phyloP scores from a whole-genome alignment of 176 grass and related monocot genomes.

The Rhynchospora pubera region DNA sequence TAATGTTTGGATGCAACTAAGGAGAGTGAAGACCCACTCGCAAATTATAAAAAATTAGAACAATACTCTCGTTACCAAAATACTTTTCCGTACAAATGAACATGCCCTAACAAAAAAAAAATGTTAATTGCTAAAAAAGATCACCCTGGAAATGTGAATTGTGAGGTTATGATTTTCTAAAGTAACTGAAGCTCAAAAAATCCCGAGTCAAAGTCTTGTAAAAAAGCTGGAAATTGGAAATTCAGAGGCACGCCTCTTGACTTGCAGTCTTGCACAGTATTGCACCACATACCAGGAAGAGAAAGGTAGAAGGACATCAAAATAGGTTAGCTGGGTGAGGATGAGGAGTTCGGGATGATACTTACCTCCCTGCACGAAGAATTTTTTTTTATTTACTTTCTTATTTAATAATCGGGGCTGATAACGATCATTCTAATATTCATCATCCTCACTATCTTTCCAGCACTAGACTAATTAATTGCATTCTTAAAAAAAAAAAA shows the following conservation, averaged over 20 bases:
- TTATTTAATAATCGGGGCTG: not conserved
- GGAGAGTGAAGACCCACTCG: not conserved
- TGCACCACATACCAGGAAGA: too few relatives aligned
- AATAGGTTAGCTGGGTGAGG: too few relatives aligned
- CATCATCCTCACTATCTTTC: too few relatives aligned
- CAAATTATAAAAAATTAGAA: not conserved
- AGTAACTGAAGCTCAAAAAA: not conserved
- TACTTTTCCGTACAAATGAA: not conserved
- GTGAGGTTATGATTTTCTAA: not conserved
- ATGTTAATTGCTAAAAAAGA: too few relatives aligned
- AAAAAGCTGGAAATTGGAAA: not conserved
- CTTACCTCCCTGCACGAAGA: not conserved
- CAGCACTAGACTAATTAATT: too few relatives aligned
- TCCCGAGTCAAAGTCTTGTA: not conserved
- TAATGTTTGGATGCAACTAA: not conserved
- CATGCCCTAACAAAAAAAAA: not conserved
- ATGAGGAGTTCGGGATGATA: not conserved
- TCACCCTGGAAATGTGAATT: too few relatives aligned
- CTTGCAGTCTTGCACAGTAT: not conserved
- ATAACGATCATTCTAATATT: too few relatives aligned
- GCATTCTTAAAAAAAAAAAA: too few relatives aligned
- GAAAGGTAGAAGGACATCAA: too few relatives aligned
- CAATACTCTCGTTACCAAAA: not conserved
- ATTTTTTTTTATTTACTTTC: not conserved
- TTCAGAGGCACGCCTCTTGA: not conserved